Conservation (phyloP, 495 filamentous ascomycete genomes). For the Xylaria scruposa region DNA sequence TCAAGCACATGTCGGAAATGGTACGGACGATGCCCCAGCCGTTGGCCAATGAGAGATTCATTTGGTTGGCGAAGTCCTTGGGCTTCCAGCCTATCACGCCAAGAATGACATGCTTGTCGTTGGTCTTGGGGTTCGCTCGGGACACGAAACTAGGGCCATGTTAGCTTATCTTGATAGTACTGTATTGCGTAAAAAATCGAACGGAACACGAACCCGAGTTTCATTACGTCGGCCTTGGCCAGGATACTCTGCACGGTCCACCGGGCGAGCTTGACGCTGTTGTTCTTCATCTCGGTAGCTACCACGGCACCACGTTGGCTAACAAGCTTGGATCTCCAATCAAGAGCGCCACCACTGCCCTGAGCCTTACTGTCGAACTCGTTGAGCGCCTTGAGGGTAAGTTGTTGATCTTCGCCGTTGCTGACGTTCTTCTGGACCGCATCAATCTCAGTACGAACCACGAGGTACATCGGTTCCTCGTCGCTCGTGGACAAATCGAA, state of each 20-base stretch:
- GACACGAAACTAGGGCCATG: constrained; percentile 77
- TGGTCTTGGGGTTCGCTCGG: constrained; percentile 85
- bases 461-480: constrained; percentile 87
- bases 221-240: constrained; percentile 95
- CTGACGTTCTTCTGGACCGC: constrained; percentile 93
- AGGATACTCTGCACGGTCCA: constrained; percentile 97
- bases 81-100: constrained; percentile 98
- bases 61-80: constrained; percentile 93
- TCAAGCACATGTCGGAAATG: constrained; percentile 87
- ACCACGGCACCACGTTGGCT: constrained; percentile 95
- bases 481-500: constrained; percentile 94
- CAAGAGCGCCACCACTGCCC: constrained; percentile 88
- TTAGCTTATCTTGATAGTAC: constrained; percentile 32
- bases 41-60: constrained; percentile 95
- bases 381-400: constrained; percentile 95
- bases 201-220: constrained; percentile 74
- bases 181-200: not conserved
- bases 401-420: constrained; percentile 83
- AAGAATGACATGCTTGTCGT: constrained; percentile 89
- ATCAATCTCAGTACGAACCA: constrained; percentile 96
- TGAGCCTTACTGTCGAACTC: constrained; percentile 98
- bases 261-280: constrained; percentile 93
- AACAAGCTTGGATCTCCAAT: constrained; percentile 93
- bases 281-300: constrained; percentile 99
- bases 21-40: constrained; percentile 99